Conservation (phyloP, 176 grass and related monocot species). For the Cenchrus americanus region DNA sequence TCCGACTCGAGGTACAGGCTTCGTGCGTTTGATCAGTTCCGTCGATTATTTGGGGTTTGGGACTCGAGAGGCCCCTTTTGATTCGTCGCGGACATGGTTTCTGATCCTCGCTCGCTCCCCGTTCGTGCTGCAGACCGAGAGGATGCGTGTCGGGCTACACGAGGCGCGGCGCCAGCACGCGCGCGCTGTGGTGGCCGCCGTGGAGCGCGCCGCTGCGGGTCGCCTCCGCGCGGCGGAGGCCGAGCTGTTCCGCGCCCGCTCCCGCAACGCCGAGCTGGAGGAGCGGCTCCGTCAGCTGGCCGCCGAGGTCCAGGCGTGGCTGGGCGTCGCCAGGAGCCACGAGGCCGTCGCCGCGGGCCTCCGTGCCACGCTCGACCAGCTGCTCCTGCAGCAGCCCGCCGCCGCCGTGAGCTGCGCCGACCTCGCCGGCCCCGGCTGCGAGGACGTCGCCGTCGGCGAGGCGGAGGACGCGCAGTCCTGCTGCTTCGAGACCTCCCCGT, state of each 20-base stretch:
- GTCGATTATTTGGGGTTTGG: too few species aligned
- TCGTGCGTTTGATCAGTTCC: neutral
- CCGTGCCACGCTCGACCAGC: slow-evolving; percentile 51
- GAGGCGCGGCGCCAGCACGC: slow-evolving; percentile 40
- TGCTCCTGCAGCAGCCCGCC: slow-evolving; percentile 30
- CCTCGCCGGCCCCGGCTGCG: neutral
- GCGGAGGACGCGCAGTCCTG: slow-evolving; percentile 41
- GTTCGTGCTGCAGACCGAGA: slow-evolving; percentile 40
- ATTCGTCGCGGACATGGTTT: neutral
- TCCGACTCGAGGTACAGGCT: slow-evolving; percentile 42
- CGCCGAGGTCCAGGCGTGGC: slow-evolving; percentile 59
- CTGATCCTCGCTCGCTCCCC: neutral
- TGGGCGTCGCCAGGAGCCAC: slow-evolving; percentile 52
- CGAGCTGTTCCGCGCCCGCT: slow-evolving; percentile 38
- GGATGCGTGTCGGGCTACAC: slow-evolving; percentile 24
- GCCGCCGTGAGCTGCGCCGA: too few species aligned
- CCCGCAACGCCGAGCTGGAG: slow-evolving; percentile 50
- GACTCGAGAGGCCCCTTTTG: neutral
- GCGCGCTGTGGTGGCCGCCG: slow-evolving; percentile 21
- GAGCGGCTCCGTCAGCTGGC: slow-evolving; percentile 46
- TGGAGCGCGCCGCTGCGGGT: neutral
- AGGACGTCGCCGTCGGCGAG: neutral
- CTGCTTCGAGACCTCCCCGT: slow-evolving; percentile 37
- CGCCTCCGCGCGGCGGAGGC: slow-evolving; percentile 41
- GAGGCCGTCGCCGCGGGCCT: slow-evolving; percentile 51